Evolutionary conservation across 2,329 filamentous ascomycete species (phyloP).

Genomic region (Epichloe baconii): DNA sequence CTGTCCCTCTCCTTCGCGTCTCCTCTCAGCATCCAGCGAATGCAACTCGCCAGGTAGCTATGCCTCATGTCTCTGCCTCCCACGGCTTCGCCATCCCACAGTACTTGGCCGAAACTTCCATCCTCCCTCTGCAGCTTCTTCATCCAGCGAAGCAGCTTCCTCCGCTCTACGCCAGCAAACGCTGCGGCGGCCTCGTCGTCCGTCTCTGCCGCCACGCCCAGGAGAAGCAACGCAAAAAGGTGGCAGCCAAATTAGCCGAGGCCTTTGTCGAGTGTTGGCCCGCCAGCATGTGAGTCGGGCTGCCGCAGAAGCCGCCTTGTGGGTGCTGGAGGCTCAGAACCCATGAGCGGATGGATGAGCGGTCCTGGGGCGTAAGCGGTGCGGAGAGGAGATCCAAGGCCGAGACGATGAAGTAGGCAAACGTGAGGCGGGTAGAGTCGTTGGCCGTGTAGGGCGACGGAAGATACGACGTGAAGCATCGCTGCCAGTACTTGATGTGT

Average conservation of each 20-base stretch:
- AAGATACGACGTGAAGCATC: slow-evolving; percentile 70
- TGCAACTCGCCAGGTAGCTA: slow-evolving; percentile 70
- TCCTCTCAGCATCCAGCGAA: slow-evolving; percentile 71
- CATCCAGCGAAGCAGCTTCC: slow-evolving; percentile 61
- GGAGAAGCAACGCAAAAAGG: slow-evolving; percentile 79
- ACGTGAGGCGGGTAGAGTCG: slow-evolving; percentile 80
- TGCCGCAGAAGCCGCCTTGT: slow-evolving; percentile 77
- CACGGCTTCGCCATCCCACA: slow-evolving; percentile 46
- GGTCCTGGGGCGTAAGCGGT: slow-evolving; percentile 35
- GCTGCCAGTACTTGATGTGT: slow-evolving; percentile 86
- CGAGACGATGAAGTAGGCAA: slow-evolving; percentile 80
- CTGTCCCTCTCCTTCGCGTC: slow-evolving; percentile 36
- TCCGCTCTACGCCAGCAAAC: slow-evolving; percentile 52
- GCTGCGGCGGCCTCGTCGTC: slow-evolving; percentile 27
- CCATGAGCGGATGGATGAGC: slow-evolving; percentile 50
- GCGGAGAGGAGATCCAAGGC: slow-evolving; percentile 69
- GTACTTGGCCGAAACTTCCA: slow-evolving; percentile 81
- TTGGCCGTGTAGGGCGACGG: slow-evolving; percentile 75
- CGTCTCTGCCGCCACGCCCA: slow-evolving; percentile 40
- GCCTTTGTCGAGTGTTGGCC: slow-evolving; percentile 31
- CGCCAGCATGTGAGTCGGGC: slow-evolving; percentile 47
- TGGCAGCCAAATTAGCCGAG: slow-evolving; percentile 66
- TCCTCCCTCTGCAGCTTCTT: slow-evolving; percentile 62
- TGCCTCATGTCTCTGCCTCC: slow-evolving; percentile 79
- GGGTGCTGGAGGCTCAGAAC: slow-evolving; percentile 78